Base-by-base conservation (phyloP, 805 yeast species). In the Yarrowia alimentaria region DNA sequence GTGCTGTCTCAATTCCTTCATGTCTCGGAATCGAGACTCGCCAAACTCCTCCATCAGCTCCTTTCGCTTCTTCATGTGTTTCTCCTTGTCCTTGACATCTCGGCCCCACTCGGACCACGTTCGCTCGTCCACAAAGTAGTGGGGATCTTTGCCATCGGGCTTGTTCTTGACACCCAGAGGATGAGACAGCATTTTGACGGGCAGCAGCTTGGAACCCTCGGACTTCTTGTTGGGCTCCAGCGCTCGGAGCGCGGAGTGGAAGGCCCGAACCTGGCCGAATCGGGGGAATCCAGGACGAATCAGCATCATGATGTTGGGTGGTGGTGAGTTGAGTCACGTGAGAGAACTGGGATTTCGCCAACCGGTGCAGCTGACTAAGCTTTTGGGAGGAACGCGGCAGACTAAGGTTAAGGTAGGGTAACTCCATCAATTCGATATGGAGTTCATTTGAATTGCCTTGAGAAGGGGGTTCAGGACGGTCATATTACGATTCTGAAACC, bases 1-100 rank as follows among this genome's bases (percentile, higher is more conserved):
- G 91, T 85, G 58, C 26, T 82, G 83, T 42, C 82, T 71, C 61
- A 79, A 82, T 2, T 77, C 73, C 59, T 78, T 77, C 61, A 81
- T 72, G 54, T 81, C 83, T 56, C 78, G 76, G 74, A 80, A 74
- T n/a, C 85, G 81, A 20, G 86, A 80, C 56, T 76, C 78, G 19
- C 82, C 76, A 57, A 83, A 73, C 66, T 84, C 88, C 22, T 56
- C 70, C 58, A 81, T 82, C 55, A 84, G 65, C 54, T 75, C 78
- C 49, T 70, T 72, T 20, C 80, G 70, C 47, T 82, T 68, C 45
- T 65, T 60, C 26, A 67, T 63, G 51, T 78, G 72, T 61, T 75
- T 74, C 6, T 74, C 75, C 22, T 72, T 68, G 54, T 79, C 74
- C 55, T 73, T 65, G 58, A 79, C 63, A 49, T 77, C 82, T 12